A percentile compares a stretch with the other conserved stretches of the same genome.
Evolutionary conservation across 441 rosid species (phyloP).

Genomic region (Croton laevigatus): DNA sequence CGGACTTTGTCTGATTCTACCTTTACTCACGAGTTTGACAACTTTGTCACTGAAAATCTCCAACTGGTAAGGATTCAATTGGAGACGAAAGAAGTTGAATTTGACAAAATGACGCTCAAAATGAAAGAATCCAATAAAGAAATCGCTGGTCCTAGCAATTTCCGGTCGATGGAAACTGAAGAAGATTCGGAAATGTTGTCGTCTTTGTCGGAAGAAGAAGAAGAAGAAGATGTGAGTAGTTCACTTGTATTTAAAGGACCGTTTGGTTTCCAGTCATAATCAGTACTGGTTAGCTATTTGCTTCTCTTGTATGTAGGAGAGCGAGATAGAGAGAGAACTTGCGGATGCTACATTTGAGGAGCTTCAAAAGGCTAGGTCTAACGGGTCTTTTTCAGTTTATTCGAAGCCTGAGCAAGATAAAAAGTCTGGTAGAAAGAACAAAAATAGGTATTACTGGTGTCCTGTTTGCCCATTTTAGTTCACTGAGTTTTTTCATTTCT

Average conservation of each 20-base stretch:
- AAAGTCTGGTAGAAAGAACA: slow-evolving; percentile 42
- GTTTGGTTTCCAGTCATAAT: background rate
- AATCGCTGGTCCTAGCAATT: slow-evolving; percentile 23
- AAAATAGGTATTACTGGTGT: slow-evolving; percentile 37
- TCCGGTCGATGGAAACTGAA: slow-evolving; percentile 23
- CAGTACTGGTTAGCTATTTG: background rate
- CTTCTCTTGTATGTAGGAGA: slow-evolving; percentile 37
- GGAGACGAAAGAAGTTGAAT: too few species aligned
- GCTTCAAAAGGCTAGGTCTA: slow-evolving; percentile 59
- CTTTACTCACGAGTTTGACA: too few species aligned
- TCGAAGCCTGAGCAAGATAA: slow-evolving; percentile 37
- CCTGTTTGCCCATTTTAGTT: background rate
- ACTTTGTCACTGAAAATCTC: too few species aligned
- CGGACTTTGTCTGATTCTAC: too few species aligned
- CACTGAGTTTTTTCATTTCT: slow-evolving; percentile 5
- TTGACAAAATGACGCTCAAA: background rate
- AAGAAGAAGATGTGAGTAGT: slow-evolving; percentile 24
- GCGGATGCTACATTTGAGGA: slow-evolving; percentile 77
- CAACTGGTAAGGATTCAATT: too few species aligned
- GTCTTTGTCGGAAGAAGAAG: slow-evolving; percentile 13
- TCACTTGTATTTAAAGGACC: background rate
- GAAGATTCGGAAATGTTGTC: slow-evolving; percentile 22
- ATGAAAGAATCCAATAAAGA: slow-evolving; percentile 24
- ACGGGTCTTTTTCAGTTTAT: slow-evolving; percentile 53
- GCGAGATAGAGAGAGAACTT: slow-evolving; percentile 56